Evolutionary conservation across 164 flowering plant species (phyloP).

Genomic region (Sedum album): DNA sequence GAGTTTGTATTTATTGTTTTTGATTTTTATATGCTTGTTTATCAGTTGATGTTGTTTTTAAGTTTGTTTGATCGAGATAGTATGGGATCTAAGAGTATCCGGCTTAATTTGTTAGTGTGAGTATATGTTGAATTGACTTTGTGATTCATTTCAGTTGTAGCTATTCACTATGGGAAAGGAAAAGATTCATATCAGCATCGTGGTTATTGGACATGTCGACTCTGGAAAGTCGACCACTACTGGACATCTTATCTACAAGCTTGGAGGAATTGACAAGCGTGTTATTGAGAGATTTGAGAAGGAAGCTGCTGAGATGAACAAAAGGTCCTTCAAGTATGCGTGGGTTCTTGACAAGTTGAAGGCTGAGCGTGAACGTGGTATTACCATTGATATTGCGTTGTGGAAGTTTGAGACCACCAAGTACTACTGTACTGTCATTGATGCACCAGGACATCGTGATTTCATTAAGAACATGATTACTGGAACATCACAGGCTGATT

Average conservation of each 20-base stretch:
- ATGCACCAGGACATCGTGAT: no score
- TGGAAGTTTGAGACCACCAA: slow-evolving; percentile 84
- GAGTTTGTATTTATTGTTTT: background rate
- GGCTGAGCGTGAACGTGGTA: slow-evolving; percentile 90
- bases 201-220: slow-evolving; percentile 72
- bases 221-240: slow-evolving; percentile 71
- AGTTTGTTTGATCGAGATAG: background rate
- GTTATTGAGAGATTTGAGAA: no score
- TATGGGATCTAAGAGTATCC: no score
- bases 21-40: background rate
- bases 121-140: background rate
- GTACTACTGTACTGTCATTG: slow-evolving; percentile 88
- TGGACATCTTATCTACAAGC: no score
- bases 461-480: no score
- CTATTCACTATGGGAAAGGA: slow-evolving; percentile 42
- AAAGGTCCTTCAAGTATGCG: no score
- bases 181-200: slow-evolving; percentile 51
- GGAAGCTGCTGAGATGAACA: no score
- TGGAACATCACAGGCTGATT: no score
- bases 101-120: no score
- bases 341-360: no score
- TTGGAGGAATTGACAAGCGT: no score
- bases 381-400: slow-evolving; percentile 72
- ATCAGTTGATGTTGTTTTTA: no score
- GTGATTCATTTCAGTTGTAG: background rate